A percentile compares a stretch with the other conserved stretches of the same genome.
These are phyloP conservation scores for Pyrenula aspistea DNA, from an alignment of 495 filamentous ascomycete species.

Conservation along the genomic window DNA sequence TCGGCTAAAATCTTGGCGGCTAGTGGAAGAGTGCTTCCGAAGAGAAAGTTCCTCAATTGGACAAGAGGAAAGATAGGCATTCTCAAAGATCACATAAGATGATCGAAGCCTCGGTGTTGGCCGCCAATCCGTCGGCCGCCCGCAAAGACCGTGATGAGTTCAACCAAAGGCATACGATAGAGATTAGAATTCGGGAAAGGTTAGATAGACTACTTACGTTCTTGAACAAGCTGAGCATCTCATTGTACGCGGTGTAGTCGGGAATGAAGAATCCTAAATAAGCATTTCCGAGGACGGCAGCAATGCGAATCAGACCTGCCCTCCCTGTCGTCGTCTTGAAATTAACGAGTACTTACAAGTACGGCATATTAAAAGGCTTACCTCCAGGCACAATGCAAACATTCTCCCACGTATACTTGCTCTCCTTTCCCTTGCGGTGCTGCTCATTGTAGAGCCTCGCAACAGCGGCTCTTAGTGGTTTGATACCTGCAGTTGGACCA, in stretches of 20 bases:
- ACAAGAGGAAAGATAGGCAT: too few relatives aligned
- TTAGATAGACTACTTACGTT: slow-evolving; percentile 49
- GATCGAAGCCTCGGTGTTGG: too few relatives aligned
- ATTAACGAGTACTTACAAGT: too few relatives aligned
- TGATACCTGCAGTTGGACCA: slow-evolving; percentile 89
- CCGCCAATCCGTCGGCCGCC: too few relatives aligned
- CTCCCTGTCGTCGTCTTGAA: slow-evolving; percentile 29
- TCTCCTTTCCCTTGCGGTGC: slow-evolving; percentile 77
- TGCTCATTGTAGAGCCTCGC: slow-evolving; percentile 87
- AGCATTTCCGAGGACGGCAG: slow-evolving; percentile 83
- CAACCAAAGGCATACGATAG: slow-evolving; percentile 6
- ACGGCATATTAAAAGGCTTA: background rate
- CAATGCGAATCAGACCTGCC: slow-evolving; percentile 86
- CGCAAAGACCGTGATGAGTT: background rate
- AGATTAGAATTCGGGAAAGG: background rate
- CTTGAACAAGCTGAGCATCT: slow-evolving; percentile 88
- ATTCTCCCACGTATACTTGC: slow-evolving; percentile 96
- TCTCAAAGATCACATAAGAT: too few relatives aligned
- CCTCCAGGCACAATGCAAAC: slow-evolving; percentile 97
- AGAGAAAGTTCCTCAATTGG: too few relatives aligned
- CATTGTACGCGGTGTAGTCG: slow-evolving; percentile 76
- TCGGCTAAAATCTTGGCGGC: too few relatives aligned
- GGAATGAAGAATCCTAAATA: slow-evolving; percentile 83
- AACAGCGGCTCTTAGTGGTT: slow-evolving; percentile 78
- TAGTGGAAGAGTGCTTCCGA: too few relatives aligned